Conservation (phyloP, 2,329 filamentous ascomycete species). For the Aspergillus piperis region DNA sequence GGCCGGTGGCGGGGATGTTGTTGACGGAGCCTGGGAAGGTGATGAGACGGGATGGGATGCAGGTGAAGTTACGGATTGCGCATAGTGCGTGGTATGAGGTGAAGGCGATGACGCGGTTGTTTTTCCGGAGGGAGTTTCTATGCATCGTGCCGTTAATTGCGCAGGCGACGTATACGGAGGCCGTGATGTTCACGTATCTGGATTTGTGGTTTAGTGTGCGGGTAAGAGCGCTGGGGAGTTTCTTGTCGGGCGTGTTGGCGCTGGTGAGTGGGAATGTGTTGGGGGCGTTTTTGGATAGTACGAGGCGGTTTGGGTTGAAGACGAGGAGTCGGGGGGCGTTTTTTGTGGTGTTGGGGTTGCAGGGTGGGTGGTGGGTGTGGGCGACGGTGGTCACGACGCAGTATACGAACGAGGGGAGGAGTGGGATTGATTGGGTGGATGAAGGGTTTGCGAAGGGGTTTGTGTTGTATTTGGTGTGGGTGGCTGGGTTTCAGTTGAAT, state of each 20-base stretch:
- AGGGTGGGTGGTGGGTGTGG: slow-evolving; percentile 74
- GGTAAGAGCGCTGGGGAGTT: slow-evolving; percentile 68
- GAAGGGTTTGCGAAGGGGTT: slow-evolving; percentile 67
- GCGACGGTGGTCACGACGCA: slow-evolving; percentile 64
- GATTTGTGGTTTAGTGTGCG: slow-evolving; percentile 70
- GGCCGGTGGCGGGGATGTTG: slow-evolving; percentile 65
- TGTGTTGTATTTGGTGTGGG: slow-evolving; percentile 67
- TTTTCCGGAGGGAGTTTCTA: slow-evolving; percentile 63
- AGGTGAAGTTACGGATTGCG: slow-evolving; percentile 61
- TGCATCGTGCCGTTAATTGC: slow-evolving; percentile 68
- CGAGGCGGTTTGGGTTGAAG: slow-evolving; percentile 54
- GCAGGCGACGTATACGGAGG: slow-evolving; percentile 70
- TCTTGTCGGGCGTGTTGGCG: slow-evolving; percentile 68
- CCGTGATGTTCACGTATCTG: slow-evolving; percentile 71
- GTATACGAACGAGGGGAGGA: slow-evolving; percentile 55
- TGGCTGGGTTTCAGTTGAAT: slow-evolving; percentile 69
- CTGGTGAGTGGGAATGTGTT: slow-evolving; percentile 66
- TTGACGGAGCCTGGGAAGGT: slow-evolving; percentile 64
- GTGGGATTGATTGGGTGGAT: slow-evolving; percentile 67
- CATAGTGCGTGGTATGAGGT: slow-evolving; percentile 62
- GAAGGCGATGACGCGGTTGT: slow-evolving; percentile 59
- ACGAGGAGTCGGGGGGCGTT: slow-evolving; percentile 59
- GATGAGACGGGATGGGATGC: slow-evolving; percentile 64
- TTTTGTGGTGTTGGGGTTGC: slow-evolving; percentile 50
- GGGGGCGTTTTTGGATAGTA: slow-evolving; percentile 65